Percentiles rank a stretch among this genome's conserved stretches.
These are phyloP conservation scores for Metschnikowia matae DNA, from an alignment of 805 yeast genomes.

Conservation along the genomic window DNA sequence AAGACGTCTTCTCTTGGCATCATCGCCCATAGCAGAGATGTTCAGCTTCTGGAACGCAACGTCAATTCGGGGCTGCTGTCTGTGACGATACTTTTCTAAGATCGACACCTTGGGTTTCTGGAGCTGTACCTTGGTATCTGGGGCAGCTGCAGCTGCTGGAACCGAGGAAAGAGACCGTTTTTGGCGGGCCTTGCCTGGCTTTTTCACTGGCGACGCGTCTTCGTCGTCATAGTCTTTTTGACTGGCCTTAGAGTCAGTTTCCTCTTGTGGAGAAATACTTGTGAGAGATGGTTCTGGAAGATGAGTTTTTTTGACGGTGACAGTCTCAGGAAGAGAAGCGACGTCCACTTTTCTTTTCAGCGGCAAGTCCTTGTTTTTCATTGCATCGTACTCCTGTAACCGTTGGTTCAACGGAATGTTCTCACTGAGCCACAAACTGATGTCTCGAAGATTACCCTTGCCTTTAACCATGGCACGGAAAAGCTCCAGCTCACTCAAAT, in stretches of 20 bases:
- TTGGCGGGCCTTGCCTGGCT: conserved; percentile 30
- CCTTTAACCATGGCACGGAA: conserved; percentile 42
- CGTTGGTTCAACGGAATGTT: conserved; percentile 19
- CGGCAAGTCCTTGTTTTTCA: conserved; percentile 3
- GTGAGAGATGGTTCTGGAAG: not conserved
- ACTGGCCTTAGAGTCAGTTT: not conserved
- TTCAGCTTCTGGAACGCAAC: conserved; percentile 17
- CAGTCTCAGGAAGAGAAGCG: not conserved
- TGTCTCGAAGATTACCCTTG: conserved; percentile 39
- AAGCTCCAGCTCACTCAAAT: conserved; percentile 38
- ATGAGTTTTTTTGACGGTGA: not conserved
- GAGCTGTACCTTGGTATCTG: conserved; percentile 37
- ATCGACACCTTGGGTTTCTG: conserved; percentile 39
- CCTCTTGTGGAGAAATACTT: not conserved
- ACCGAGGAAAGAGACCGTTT: conserved; percentile 11
- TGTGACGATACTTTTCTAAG: conserved; percentile 37
- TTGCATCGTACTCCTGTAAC: conserved; percentile 13
- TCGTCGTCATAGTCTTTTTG: conserved; percentile 24
- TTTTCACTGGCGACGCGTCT: conserved; percentile 35
- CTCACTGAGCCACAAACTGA: conserved; percentile 37
- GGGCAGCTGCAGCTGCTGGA: conserved; percentile 10
- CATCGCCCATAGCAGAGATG: conserved; percentile 19
- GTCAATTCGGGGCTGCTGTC: conserved; percentile 33
- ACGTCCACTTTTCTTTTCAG: not conserved
- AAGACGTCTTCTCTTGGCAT: conserved; percentile 31